A percentile compares a stretch with the other conserved stretches of the same genome.
phyloP scores from a whole-genome alignment of 2,329 filamentous ascomycete species.

The Arthrobotrys iridis region DNA sequence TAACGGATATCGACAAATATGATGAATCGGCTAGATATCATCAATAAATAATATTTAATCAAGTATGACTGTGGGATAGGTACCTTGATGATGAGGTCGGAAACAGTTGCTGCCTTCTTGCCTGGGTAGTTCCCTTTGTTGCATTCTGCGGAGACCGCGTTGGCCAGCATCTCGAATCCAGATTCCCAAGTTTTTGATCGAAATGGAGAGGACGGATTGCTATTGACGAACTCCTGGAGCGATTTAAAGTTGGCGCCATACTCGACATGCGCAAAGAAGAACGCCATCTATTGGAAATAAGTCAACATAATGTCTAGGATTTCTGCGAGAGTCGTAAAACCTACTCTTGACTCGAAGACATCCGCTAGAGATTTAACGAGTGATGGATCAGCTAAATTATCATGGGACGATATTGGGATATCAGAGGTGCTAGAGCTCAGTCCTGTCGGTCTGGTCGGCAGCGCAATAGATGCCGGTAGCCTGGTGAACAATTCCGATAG shows the following conservation, averaged over 20 bases:
- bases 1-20: conserved; percentile 49
- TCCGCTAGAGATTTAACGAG: conserved; percentile 53
- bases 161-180: conserved; percentile 52
- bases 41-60: background rate
- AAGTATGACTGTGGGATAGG: background rate
- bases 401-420: conserved; percentile 25
- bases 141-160: conserved; percentile 47
- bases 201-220: conserved; percentile 16
- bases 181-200: conserved; percentile 44
- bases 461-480: conserved; percentile 45
- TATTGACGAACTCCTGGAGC: conserved; percentile 41
- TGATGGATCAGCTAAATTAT: conserved; percentile 49
- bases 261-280: conserved; percentile 48
- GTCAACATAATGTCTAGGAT: background rate
- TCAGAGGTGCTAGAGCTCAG: conserved; percentile 10
- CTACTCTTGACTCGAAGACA: conserved; percentile 45
- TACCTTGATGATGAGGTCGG: conserved; percentile 52
- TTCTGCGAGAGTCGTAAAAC: background rate
- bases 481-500: conserved; percentile 48
- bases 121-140: conserved; percentile 47
- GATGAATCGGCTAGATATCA: conserved; percentile 39
- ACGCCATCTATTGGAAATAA: conserved; percentile 28
- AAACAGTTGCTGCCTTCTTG: conserved; percentile 46
- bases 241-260: conserved; percentile 46
- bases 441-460: conserved; percentile 18